Evolutionary conservation across 2,329 filamentous ascomycete genomes (phyloP).

Genomic region (Colletotrichum sp.): DNA sequence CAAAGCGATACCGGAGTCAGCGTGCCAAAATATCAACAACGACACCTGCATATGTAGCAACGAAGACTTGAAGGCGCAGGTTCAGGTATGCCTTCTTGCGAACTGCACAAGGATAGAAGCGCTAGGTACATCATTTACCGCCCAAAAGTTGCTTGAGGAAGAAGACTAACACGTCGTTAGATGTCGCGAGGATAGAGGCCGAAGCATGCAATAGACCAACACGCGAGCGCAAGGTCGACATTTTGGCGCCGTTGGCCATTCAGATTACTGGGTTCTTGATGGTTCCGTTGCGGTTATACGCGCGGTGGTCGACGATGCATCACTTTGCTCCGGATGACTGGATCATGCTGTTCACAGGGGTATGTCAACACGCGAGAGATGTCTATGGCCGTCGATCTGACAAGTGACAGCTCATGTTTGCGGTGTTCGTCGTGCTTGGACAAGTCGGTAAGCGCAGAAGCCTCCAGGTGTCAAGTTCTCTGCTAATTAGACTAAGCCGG

Average conservation of each 20-base stretch:
- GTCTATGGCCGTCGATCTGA: neutral
- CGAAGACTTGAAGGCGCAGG: conserved; percentile 15
- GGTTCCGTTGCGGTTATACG: conserved; percentile 40
- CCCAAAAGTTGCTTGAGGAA: neutral
- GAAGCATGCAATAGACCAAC: conserved; percentile 32
- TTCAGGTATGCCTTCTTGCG: conserved; percentile 26
- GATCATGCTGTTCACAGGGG: conserved; percentile 38
- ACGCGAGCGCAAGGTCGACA: conserved; percentile 31
- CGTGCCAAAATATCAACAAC: conserved; percentile 25
- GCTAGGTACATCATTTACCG: conserved; percentile 23
- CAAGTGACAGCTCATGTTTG: conserved; percentile 28
- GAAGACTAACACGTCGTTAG: conserved; percentile 24
- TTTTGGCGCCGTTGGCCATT: conserved; percentile 39
- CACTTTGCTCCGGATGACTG: conserved; percentile 42
- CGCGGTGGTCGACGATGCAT: conserved; percentile 33
- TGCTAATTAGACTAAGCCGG: conserved; percentile 22
- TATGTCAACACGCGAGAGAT: conserved; percentile 19
- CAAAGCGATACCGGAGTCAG: conserved; percentile 24
- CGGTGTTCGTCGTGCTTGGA: conserved; percentile 33
- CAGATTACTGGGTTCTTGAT: conserved; percentile 37
- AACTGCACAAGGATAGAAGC: conserved; percentile 29
- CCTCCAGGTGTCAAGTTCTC: neutral
- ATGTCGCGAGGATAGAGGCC: conserved; percentile 34
- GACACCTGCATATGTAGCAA: conserved; percentile 33
- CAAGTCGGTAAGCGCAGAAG: conserved; percentile 29